Evolutionary conservation across 1,139 yeast genomes (phyloP), one percentile per base, ranked within the genome.

Genomic region (Taphrina wiesneri): DNA sequence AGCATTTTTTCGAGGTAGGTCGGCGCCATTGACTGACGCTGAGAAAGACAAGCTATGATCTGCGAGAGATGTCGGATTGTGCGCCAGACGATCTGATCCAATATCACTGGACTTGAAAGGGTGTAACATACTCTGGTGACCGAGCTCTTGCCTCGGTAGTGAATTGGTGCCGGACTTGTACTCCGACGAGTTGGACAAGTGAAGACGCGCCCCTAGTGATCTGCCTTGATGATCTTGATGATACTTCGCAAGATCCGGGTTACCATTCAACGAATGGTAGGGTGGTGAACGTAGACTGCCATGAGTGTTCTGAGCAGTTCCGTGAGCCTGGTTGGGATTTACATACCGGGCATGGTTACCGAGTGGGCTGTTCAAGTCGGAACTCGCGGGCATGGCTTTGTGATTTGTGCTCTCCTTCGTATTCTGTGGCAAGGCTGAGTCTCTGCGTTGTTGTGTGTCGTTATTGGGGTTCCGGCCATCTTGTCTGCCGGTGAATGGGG

Each of bases 11-110:
- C 15, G 28, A 21, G 28, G 13, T 45, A 23, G n/a, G 26, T 7
- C n/a, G 7, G 28, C 7, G 26, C 49, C 49, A 45, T 9, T 11
- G 7, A 21, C 26, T 21, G 25, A n/a, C n/a, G n/a, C 13, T 1
- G 25, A 5, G n/a, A 45, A 45, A 28, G 49, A 45, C 28, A 45
- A n/a, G 11, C 49, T 23, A 21, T 45, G 49, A 21, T 23, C 49
- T 7, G 49, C 49, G n/a, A 45, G 49, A 1, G 49, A 45, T 5
- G 28, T 45, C n/a, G 49, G 49, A n/a, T 45, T 45, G 49, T 45
- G 49, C 28, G n/a, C 25, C 6, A 21, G 28, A 7, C 28, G 49
- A 19, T 45, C 49, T 2, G 28, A 11, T 13, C 28, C 2, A 7
- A n/a, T 4, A 11, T 21, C 49, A 21, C n/a, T 45, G 26, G 28